Evolutionary conservation across 1,139 yeast species (phyloP), one percentile per base, ranked within the genome.

Genomic region (Cylindricascospora bacillispora): DNA sequence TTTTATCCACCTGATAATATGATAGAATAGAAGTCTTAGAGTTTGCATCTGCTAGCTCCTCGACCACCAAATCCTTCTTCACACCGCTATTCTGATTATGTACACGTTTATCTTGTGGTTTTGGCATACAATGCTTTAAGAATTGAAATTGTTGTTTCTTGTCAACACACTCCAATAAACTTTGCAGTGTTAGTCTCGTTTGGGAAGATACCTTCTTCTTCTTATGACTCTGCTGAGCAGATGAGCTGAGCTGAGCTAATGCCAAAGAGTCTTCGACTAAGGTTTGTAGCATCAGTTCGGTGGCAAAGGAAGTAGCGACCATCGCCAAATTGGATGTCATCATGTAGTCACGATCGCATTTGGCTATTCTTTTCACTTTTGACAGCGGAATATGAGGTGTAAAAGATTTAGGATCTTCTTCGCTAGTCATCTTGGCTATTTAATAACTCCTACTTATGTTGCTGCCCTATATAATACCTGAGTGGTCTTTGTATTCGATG

Each of bases 251-350:
- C 20, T 45, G 49, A n/a, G 47, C 39, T 27, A 39, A 29, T 6
- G 79, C 60, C 17, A 75, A 60, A 0, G 94, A 92, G 45, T 82
- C 92, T 52, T 80, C 93, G 1, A 85, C 70, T 33, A 86, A 62
- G 44, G 79, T 72, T 53, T 79, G 82, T 11, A 85, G 68, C 52
- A 86, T 86, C 29, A 82, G 58, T 47, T 86, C 95, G 0, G 95
- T 78, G 4, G 95, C 94, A 27, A 81, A 70, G 0, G 93, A 92
- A 3, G 89, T 67, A 10, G 93, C 76, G 45, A 77, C 80, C 10
- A 80, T 82, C 0, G 94, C 93, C 22, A 77, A 63, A 34, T 74
- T 80, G 1, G 93, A 73, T 3, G 89, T 76, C 2, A 82, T 70
- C 4, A 67, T 58, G 43, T 80, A 80, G 25, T 82, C 94, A 4